Percentiles rank a stretch among this genome's conserved stretches.
These are phyloP conservation scores for Singerocomus rubriflavus DNA, from an alignment of 1,284 basidiomycete genomes.

Conservation along the genomic window DNA sequence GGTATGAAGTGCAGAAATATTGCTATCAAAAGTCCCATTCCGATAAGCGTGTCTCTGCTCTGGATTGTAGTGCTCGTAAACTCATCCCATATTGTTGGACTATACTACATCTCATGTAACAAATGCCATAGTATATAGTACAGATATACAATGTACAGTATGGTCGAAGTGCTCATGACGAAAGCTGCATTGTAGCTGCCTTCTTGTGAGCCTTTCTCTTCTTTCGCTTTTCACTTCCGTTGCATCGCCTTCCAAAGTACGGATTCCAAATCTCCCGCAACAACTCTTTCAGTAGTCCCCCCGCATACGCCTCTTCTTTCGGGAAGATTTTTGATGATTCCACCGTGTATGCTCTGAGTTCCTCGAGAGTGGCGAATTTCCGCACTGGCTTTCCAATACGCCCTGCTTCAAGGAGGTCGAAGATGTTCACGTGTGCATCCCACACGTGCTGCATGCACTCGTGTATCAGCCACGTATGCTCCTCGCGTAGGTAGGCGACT, in stretches of 20 bases:
- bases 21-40: too few relatives aligned
- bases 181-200: neutral
- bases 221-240: constrained; percentile 20
- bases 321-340: constrained; percentile 1
- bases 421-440: constrained; percentile 18
- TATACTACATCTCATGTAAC: neutral
- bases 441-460: constrained; percentile 9
- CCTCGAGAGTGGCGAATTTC: constrained; percentile 12
- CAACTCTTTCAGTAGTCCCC: constrained; percentile 14
- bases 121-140: neutral
- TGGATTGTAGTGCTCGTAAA: too few relatives aligned
- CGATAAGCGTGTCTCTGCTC: too few relatives aligned
- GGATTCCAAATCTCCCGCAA: constrained; percentile 12
- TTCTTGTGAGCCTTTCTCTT: constrained; percentile 12
- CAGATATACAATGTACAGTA: neutral
- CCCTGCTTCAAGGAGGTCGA: constrained; percentile 12
- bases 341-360: constrained; percentile 9
- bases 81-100: neutral
- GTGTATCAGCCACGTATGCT: neutral
- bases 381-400: constrained; percentile 8
- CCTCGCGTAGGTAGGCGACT: neutral
- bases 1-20: too few relatives aligned
- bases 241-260: constrained; percentile 14
- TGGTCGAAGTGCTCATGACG: neutral
- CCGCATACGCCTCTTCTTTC: constrained; percentile 10